phyloP scores from a whole-genome alignment of 2,329 filamentous ascomycete genomes.

The Chrysoporthe austroafricana region DNA sequence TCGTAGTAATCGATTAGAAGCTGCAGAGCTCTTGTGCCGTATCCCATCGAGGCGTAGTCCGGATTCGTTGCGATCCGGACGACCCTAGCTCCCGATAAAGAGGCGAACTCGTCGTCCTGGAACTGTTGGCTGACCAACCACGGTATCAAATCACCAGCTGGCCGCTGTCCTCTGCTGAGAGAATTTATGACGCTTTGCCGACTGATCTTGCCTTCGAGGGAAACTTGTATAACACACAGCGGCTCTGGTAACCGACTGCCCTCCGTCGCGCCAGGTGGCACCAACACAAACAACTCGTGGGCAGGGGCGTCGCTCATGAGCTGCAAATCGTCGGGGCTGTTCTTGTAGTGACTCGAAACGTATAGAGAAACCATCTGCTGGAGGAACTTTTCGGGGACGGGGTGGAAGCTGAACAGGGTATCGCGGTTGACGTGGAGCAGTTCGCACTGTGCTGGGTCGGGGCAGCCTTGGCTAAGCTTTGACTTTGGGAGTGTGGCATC shows the following conservation, averaged over 20 bases:
- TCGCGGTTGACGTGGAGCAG: slow-evolving; percentile 94
- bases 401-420: slow-evolving; percentile 97
- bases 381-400: slow-evolving; percentile 93
- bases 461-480: slow-evolving; percentile 76
- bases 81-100: slow-evolving; percentile 86
- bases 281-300: slow-evolving; percentile 93
- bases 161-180: slow-evolving; percentile 84
- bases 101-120: slow-evolving; percentile 95
- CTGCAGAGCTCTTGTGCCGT: slow-evolving; percentile 85
- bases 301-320: slow-evolving; percentile 97
- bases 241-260: slow-evolving; percentile 85
- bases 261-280: slow-evolving; percentile 79
- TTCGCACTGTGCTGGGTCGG: slow-evolving; percentile 89
- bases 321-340: slow-evolving; percentile 96
- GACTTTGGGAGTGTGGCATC: slow-evolving; percentile 87
- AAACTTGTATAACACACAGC: slow-evolving; percentile 91
- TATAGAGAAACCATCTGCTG: slow-evolving; percentile 99
- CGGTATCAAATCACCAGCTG: slow-evolving; percentile 90
- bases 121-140: slow-evolving; percentile 99
- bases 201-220: slow-evolving; percentile 93
- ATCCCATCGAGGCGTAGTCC: slow-evolving; percentile 90
- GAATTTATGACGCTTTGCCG: slow-evolving; percentile 89
- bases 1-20: slow-evolving; percentile 93
- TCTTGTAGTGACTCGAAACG: slow-evolving; percentile 97
- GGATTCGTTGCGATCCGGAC: slow-evolving; percentile 97